Base-by-base conservation (phyloP, 2,329 filamentous ascomycete species). In the Cercospora zeae-maydis region DNA sequence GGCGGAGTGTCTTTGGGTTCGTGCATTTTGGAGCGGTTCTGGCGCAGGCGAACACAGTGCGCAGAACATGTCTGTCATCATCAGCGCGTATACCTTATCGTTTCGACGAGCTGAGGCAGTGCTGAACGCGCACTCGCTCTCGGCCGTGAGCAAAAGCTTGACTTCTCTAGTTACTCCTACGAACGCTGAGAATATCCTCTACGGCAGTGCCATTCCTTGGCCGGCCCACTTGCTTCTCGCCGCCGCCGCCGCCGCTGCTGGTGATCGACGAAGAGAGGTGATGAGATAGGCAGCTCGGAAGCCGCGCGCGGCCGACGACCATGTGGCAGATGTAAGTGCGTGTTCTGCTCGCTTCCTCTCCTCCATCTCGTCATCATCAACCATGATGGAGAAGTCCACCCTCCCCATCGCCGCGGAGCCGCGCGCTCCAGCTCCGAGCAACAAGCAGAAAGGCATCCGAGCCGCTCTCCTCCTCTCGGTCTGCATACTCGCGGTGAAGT, bases 331-430 rank as follows among this genome's bases (percentile, higher is more conserved):
- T 31, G 34, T 27, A 27, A 21, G 36, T 52, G 54, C 30, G 31
- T 42, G 16, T 31, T 14, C 27, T 37, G 45, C 34, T 47, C 34
- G 54, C 30, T 59, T 34, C 24, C 19, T 47, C 19, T 54, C 63
- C 54, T 57, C 42, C 47, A 16, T 36, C 16, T 19, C 10, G 39
- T 42, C 39, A 21, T 42, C 21, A 11, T 3, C 47, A 61, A 67
- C 54, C 49, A 70, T 57, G 10, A 71, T 72, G 64, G 70, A 69
- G 65, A 75, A 70, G 61, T 37, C 45, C 10, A 64, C 66, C 9
- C 65, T 70, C 19, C 70, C 69, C 21, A 55, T 69, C 24, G 62
- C 64, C 33, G 59, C 61, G n/a, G 66, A 68, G 60, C 64, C 65
- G 16, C 54, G 65, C 47, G 57, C 66, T 55, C 58, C 65, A 42